Conservation (phyloP, 2,329 filamentous ascomycete species). For the Aspergillus neotritici region DNA sequence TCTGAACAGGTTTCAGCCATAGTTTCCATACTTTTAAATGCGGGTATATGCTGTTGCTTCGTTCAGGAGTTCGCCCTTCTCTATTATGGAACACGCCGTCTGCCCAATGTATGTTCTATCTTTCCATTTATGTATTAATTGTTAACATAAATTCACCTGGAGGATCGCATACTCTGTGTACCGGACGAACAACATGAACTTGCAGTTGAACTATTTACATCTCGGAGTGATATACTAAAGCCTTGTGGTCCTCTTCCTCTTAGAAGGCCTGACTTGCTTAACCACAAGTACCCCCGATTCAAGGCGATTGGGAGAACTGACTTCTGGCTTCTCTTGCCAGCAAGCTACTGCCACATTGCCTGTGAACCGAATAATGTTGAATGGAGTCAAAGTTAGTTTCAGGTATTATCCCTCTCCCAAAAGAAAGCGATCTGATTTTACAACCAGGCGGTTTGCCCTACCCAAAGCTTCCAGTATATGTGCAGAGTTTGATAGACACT, state of each 20-base stretch:
- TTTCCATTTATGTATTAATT: neutral
- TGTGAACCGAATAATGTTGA: constrained; percentile 12
- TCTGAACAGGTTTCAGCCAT: constrained; percentile 6
- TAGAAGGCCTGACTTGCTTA: constrained; percentile 1
- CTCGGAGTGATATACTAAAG: constrained; percentile 8
- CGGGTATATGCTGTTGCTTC: constrained; percentile 9
- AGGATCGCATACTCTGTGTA: constrained; percentile 12
- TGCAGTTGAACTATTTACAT: constrained; percentile 9
- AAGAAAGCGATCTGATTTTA: neutral
- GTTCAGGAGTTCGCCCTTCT: constrained; percentile 10
- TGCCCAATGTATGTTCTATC: constrained; percentile 7
- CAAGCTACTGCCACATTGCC: constrained; percentile 11
- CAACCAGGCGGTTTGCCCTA: constrained; percentile 11
- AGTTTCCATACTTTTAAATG: constrained; percentile 6
- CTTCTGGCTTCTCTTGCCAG: constrained; percentile 13
- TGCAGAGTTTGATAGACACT: constrained; percentile 17
- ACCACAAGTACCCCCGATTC: constrained; percentile 14
- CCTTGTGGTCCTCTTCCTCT: constrained; percentile 11
- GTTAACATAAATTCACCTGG: neutral
- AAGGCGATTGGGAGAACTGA: constrained; percentile 10
- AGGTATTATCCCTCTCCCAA: no score
- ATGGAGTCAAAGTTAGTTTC: constrained; percentile 10
- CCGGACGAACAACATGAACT: constrained; percentile 8
- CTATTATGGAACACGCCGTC: constrained; percentile 10
- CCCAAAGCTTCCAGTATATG: constrained; percentile 14